Evolutionary conservation across 2,329 filamentous ascomycete genomes (phyloP).

Genomic region (Diplodia intermedia): DNA sequence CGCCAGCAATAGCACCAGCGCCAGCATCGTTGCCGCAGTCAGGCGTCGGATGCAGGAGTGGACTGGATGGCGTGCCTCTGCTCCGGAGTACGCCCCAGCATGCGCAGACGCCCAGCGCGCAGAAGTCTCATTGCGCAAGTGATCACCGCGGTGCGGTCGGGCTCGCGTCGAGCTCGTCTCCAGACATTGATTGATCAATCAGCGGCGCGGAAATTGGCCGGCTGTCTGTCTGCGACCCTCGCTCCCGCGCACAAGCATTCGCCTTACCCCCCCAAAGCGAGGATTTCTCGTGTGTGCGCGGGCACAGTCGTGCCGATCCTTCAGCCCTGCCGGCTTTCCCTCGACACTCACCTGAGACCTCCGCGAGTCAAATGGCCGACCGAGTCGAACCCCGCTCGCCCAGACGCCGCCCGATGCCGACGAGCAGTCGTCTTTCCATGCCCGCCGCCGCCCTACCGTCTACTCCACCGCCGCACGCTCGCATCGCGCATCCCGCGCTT

Average conservation of each 20-base stretch:
- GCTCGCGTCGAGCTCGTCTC: slow-evolving; percentile 17
- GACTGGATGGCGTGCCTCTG: neutral
- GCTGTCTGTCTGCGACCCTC: slow-evolving; percentile 12
- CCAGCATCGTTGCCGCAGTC: neutral
- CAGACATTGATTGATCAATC: slow-evolving; percentile 27
- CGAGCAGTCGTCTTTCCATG: slow-evolving; percentile 11
- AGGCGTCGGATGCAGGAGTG: neutral
- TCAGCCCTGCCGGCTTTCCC: slow-evolving; percentile 27
- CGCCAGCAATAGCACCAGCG: neutral
- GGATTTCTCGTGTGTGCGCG: slow-evolving; percentile 8
- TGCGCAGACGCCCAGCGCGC: slow-evolving; percentile 5
- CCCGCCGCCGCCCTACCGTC: slow-evolving; percentile 2
- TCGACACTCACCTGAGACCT: slow-evolving; percentile 18
- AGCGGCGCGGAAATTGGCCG: slow-evolving; percentile 13
- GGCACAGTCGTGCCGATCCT: slow-evolving; percentile 23
- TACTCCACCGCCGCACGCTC: slow-evolving; percentile 5
- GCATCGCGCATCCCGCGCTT: slow-evolving; percentile 26
- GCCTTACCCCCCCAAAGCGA: slow-evolving; percentile 5
- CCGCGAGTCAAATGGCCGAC: slow-evolving; percentile 15
- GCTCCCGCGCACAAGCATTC: slow-evolving; percentile 30
- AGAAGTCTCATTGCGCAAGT: neutral
- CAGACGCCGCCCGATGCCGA: slow-evolving; percentile 9
- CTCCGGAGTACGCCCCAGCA: neutral
- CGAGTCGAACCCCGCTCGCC: slow-evolving; percentile 11
- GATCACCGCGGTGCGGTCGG: slow-evolving; percentile 6